Evolutionary conservation across 2,329 filamentous ascomycete species (phyloP).

Genomic region (Didymella lethalis): DNA sequence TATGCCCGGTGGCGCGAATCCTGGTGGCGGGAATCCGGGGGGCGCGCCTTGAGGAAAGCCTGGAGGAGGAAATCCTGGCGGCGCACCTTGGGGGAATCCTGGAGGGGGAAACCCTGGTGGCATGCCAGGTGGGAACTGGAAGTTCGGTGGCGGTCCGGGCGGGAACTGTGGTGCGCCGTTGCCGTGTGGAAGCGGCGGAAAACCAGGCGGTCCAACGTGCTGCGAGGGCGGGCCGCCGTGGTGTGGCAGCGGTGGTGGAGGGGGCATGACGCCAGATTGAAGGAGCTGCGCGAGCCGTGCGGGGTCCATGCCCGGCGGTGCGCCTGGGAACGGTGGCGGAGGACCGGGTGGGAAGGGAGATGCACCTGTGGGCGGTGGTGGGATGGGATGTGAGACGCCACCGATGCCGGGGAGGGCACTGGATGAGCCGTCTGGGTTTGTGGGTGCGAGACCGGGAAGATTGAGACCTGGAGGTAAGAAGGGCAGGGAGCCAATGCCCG

Average conservation of each 20-base stretch:
- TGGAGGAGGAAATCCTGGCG: constrained; percentile 33
- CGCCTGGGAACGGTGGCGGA: constrained; percentile 30
- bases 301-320: constrained; percentile 38
- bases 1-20: constrained; percentile 27
- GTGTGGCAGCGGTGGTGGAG: constrained; percentile 44
- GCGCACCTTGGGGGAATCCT: constrained; percentile 22
- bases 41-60: constrained; percentile 29
- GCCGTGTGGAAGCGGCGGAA: constrained; percentile 35
- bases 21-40: constrained; percentile 32
- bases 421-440: constrained; percentile 54
- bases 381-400: constrained; percentile 43
- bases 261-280: constrained; percentile 47
- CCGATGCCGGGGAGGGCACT: constrained; percentile 59
- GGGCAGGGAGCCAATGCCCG: constrained; percentile 53
- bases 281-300: constrained; percentile 47
- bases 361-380: constrained; percentile 35
- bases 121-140: constrained; percentile 44
- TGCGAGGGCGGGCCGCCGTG: constrained; percentile 31
- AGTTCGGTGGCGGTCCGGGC: constrained; percentile 50
- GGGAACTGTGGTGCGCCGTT: constrained; percentile 33
- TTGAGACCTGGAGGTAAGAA: constrained; percentile 68
- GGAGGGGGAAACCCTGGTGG: constrained; percentile 35
- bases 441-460: constrained; percentile 43
- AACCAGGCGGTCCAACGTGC: constrained; percentile 31
- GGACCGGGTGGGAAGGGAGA: constrained; percentile 32